Evolutionary conservation across 306 rosid genomes (phyloP).

Genomic region (Sindora glabra): DNA sequence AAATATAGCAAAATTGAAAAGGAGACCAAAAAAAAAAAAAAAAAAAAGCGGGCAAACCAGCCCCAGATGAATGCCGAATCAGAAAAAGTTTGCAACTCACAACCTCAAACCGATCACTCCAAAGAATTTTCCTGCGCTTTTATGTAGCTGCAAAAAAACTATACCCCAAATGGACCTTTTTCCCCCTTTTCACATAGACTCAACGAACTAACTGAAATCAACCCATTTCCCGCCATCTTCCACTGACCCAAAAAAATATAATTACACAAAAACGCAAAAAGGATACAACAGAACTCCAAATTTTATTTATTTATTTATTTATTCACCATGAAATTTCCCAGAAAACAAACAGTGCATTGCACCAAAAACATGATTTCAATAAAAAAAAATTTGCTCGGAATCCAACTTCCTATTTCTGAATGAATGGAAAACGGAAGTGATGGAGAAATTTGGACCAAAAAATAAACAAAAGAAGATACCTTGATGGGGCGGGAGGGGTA

Average conservation of each 20-base stretch:
- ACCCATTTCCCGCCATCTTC: too few species aligned
- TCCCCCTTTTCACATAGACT: too few species aligned
- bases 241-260: background rate
- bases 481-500: conserved; percentile 43
- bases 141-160: too few species aligned
- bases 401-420: background rate
- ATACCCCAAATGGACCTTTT: too few species aligned
- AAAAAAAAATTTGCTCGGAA: background rate
- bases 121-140: background rate
- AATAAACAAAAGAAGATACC: conserved; percentile 34
- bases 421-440: background rate
- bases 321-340: background rate
- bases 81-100: background rate
- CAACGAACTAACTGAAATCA: too few species aligned
- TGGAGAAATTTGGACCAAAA: background rate
- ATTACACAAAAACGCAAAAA: background rate
- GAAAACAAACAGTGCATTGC: too few species aligned
- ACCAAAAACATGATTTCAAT: conserved; percentile 11
- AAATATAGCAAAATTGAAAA: background rate
- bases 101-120: background rate
- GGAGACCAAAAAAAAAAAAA: background rate
- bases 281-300: background rate
- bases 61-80: background rate
- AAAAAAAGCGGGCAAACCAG: too few species aligned
- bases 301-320: background rate